Evolutionary conservation across 306 rosid genomes (phyloP), one percentile per base, ranked within the genome.

Genomic region (Trichosanthes truncata): DNA sequence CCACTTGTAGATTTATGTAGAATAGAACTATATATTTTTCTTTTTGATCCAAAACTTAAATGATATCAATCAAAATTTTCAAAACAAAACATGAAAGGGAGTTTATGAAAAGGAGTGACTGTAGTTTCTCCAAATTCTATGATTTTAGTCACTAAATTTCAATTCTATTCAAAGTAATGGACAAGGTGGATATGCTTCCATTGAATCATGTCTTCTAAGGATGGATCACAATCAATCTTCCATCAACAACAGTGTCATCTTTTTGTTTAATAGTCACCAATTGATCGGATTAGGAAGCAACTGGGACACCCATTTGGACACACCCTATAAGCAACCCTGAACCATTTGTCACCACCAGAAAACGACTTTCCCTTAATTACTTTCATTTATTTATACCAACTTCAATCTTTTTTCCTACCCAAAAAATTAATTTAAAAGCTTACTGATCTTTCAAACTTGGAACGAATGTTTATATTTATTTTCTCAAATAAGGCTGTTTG

Each of bases 241-340:
- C 55, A 69, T 69, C 76, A 51, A 49, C 38, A 73, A 74, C 78
- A 74, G 78, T 74, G 17, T 5, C 61, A 74, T 74, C 78, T 49
- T 74, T 74, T 74, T 74, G 62, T 31, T 29, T 74, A 74, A 74
- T 74, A 74, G 77, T 46, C 40, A 43, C 2, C 57, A 46, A 45
- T 72, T 14, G 25, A 74, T 74, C 45, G 8, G 9, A 74, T 51
- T 74, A 49, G 62, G 78, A 46, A 74, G 78, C 61, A 74, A 51
- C 38, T 51, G 61, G 78, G 78, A 72, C 78, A 73, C 40, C 57
- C 57, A 45, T 72, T 72, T 46, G 77, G 78, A 74, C 78, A 48
- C 6, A 74, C 60, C 61, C 43, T 71, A 43, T 25, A 71, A 23
- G 3, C 31, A 45, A 45, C n/a, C 76, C 76, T 71, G 31, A 21